Conservation (phyloP, 768 basidiomycete species). For the Mycena filopes region DNA sequence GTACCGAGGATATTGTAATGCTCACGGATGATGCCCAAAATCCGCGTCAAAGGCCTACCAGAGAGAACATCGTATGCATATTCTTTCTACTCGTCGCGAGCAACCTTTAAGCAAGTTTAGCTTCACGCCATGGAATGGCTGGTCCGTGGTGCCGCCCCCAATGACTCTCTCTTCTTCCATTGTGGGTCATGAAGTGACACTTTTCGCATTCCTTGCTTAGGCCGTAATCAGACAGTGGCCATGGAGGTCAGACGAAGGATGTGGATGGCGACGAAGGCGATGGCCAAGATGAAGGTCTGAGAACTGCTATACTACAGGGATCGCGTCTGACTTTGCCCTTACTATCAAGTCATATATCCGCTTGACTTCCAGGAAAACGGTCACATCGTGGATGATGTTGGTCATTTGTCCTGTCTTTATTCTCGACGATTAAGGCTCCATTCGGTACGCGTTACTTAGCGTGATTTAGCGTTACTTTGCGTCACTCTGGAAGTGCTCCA, state of each 20-base stretch:
- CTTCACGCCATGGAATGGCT: slow-evolving; percentile 92
- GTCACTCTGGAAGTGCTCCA: too few species aligned
- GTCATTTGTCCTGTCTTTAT: slow-evolving; percentile 38
- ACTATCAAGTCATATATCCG: slow-evolving; percentile 82
- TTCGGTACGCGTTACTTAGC: too few species aligned
- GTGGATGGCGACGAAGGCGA: slow-evolving; percentile 85
- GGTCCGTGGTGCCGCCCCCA: slow-evolving; percentile 78
- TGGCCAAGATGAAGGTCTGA: slow-evolving; percentile 81
- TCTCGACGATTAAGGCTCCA: too few species aligned
- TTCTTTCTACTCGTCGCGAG: not conserved
- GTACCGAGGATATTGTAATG: slow-evolving; percentile 82
- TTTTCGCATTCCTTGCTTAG: not conserved
- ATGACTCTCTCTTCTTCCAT: slow-evolving; percentile 93
- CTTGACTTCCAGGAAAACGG: slow-evolving; percentile 67
- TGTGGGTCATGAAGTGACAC: slow-evolving; percentile 55
- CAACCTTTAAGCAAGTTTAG: slow-evolving; percentile 44
- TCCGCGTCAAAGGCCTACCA: slow-evolving; percentile 76
- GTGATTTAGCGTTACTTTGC: too few species aligned
- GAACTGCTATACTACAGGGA: not conserved
- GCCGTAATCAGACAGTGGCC: slow-evolving; percentile 78
- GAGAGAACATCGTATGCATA: slow-evolving; percentile 77
- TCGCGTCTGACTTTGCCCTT: not conserved
- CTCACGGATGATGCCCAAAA: slow-evolving; percentile 81
- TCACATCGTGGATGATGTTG: slow-evolving; percentile 90
- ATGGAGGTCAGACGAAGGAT: slow-evolving; percentile 93